Conservation (phyloP, 1,284 basidiomycete species). For the Cutaneotrichosporon sp. region DNA sequence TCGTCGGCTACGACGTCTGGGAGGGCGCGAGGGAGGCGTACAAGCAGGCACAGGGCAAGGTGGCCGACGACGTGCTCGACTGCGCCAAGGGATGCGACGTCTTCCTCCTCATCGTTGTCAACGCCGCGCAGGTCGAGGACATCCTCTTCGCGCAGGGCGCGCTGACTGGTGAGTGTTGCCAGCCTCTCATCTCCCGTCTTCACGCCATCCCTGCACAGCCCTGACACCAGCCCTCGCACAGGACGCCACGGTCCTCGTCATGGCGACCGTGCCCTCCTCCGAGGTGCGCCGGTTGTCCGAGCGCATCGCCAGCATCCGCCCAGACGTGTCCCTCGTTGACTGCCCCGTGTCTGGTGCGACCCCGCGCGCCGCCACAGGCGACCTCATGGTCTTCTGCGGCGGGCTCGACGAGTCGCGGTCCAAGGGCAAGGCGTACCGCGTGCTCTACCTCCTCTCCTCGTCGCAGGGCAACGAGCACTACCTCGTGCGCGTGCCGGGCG, state of each 20-base stretch:
- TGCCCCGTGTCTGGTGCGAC: conserved; percentile 43
- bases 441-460: conserved; percentile 29
- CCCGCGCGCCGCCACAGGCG: conserved; percentile 37
- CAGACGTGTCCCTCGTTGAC: conserved; percentile 38
- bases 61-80: conserved; percentile 14
- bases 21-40: conserved; percentile 7
- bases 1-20: conserved; percentile 30
- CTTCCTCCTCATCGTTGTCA: conserved; percentile 32
- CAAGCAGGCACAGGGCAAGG: conserved; percentile 14
- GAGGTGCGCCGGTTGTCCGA: conserved; percentile 21
- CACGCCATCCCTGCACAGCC: not conserved
- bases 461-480: conserved; percentile 20
- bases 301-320: conserved; percentile 17
- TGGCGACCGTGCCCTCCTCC: conserved; percentile 37
- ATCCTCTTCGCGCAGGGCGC: conserved; percentile 26
- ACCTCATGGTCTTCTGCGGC: conserved; percentile 40
- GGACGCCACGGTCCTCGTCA: conserved; percentile 35
- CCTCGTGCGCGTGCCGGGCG: conserved; percentile 24
- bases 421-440: conserved; percentile 16
- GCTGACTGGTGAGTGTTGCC: conserved; percentile 9
- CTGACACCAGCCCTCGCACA: conserved; percentile 17
- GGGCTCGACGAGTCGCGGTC: conserved; percentile 20
- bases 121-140: conserved; percentile 26
- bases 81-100: conserved; percentile 24
- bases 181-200: too few relatives aligned